A percentile compares a stretch with the other conserved stretches of the same genome.
phyloP scores from a whole-genome alignment of 768 basidiomycete genomes.

The Kwoniella mangroviensis region DNA sequence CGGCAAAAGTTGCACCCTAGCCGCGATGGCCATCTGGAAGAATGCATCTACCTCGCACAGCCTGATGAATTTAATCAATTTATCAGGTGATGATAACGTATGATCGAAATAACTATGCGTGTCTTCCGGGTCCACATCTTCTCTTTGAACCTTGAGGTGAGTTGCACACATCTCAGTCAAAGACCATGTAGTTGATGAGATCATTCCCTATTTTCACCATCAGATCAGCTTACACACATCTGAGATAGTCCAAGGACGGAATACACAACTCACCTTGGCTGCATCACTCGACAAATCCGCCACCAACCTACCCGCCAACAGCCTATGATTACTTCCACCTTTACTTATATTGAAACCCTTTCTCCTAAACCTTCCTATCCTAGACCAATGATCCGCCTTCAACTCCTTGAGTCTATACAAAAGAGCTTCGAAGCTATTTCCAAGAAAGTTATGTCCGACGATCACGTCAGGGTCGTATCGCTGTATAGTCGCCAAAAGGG shows the following conservation, averaged over 20 bases:
- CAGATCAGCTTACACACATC: neutral
- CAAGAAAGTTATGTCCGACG: slow-evolving; percentile 91
- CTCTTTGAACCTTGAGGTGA: slow-evolving; percentile 79
- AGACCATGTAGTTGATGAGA: slow-evolving; percentile 96
- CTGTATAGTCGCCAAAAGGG: slow-evolving; percentile 78
- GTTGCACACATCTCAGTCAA: slow-evolving; percentile 94
- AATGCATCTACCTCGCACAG: slow-evolving; percentile 96
- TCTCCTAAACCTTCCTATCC: slow-evolving; percentile 85
- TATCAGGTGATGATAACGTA: slow-evolving; percentile 72
- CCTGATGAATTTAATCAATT: slow-evolving; percentile 81
- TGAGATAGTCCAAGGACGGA: too few species aligned
- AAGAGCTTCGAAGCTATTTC: slow-evolving; percentile 84
- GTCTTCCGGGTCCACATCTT: slow-evolving; percentile 96
- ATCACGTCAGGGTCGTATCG: slow-evolving; percentile 92
- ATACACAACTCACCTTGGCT: slow-evolving; percentile 69
- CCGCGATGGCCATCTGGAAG: slow-evolving; percentile 94
- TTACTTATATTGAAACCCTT: slow-evolving; percentile 68
- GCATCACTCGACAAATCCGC: slow-evolving; percentile 94
- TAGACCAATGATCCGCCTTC: slow-evolving; percentile 91
- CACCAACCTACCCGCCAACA: slow-evolving; percentile 81
- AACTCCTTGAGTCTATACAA: slow-evolving; percentile 88
- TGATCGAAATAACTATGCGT: slow-evolving; percentile 88
- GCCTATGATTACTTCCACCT: slow-evolving; percentile 67
- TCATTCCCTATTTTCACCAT: slow-evolving; percentile 75
- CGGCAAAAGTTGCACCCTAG: slow-evolving; percentile 90